Base-by-base conservation (phyloP, 805 yeast species). In the Metschnikowia sp. region DNA sequence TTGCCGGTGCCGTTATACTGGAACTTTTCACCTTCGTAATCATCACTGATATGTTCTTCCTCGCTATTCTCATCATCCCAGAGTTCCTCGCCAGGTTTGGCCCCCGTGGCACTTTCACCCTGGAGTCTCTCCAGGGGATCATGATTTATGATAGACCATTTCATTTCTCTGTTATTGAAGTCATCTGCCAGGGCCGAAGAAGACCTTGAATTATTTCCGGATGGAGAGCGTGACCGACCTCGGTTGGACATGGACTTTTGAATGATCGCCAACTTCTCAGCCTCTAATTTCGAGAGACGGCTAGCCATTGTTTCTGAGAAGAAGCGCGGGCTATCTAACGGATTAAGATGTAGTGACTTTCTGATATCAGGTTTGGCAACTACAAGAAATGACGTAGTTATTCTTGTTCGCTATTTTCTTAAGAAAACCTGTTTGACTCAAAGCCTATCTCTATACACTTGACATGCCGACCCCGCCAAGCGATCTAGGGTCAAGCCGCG, bases 111-210 rank as follows among this genome's bases (percentile, higher is more conserved):
- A 18, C 44, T 40, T n/a, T 43, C 47, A 3, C 44, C 52, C 11
- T 56, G 59, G 32, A 84, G 62, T 49, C 94, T 68, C 56, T 83
- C 86, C 52, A 83, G 82, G 0, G 95, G 95, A 56, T 86, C 91
- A 55, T 82, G 86, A 45, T 79, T 77, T 40, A 87, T 74, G 36
- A 86, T 82, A 0, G 87, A 78, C 82, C 86, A 84, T 55, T 77
- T 78, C 47, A 79, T 58, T 34, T 74, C 78, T 50, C 70, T 72
- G 46, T 61, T 61, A 49, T 55, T 63, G 48, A 50, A 47, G 35
- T 68, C 75, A 41, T 69, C 74, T 36, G 64, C 64, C 60, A 62
- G 65, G 8, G 61, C 55, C 12, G 74, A 68, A 13, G 69, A 62
- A 15, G 74, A 68, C 36, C 76, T 57, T 39, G 64, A 56, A 39